These are phyloP conservation scores for Microdochium trichocladiopsis DNA, from an alignment of 2,329 filamentous ascomycete species.

Conservation along the genomic window DNA sequence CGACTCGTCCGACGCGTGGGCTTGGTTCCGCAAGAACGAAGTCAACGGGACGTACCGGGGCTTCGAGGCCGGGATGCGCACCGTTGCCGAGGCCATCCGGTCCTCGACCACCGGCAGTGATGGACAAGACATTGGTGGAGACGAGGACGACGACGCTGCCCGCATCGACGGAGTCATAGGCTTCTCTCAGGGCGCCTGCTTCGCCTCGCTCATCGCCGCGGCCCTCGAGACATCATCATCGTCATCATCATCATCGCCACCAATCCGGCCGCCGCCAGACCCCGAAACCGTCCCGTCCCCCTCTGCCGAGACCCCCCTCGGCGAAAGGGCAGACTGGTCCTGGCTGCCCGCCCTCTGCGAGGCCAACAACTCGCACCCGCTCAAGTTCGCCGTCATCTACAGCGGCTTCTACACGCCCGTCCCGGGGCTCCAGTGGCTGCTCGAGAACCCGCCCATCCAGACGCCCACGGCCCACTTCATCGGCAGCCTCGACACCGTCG, in stretches of 20 bases:
- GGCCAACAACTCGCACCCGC: conserved; percentile 35
- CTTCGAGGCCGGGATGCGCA: conserved; percentile 59
- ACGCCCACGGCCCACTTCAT: conserved; percentile 79
- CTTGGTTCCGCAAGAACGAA: conserved; percentile 73
- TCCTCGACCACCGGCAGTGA: conserved; percentile 7
- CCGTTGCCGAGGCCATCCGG: conserved; percentile 54
- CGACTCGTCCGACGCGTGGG: conserved; percentile 61
- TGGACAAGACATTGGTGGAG: not conserved
- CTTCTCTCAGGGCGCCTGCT: conserved; percentile 73
- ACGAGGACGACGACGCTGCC: conserved; percentile 39
- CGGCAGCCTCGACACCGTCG: conserved; percentile 79
- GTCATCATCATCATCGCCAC: conserved; percentile 4
- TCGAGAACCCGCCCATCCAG: conserved; percentile 34
- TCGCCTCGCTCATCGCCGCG: conserved; percentile 65
- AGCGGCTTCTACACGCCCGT: conserved; percentile 54
- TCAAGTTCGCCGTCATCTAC: conserved; percentile 59
- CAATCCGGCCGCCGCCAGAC: conserved; percentile 7
- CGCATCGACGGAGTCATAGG: conserved; percentile 72
- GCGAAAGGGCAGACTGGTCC: conserved; percentile 22
- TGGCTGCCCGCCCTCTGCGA: conserved; percentile 40
- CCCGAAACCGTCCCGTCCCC: conserved; percentile 15
- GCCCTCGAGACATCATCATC: conserved; percentile 54
- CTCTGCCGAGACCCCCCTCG: conserved; percentile 24
- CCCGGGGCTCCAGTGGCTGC: conserved; percentile 19
- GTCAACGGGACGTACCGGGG: conserved; percentile 58